phyloP scores from a whole-genome alignment of 345 rosid species.

The Clausena lansium region DNA sequence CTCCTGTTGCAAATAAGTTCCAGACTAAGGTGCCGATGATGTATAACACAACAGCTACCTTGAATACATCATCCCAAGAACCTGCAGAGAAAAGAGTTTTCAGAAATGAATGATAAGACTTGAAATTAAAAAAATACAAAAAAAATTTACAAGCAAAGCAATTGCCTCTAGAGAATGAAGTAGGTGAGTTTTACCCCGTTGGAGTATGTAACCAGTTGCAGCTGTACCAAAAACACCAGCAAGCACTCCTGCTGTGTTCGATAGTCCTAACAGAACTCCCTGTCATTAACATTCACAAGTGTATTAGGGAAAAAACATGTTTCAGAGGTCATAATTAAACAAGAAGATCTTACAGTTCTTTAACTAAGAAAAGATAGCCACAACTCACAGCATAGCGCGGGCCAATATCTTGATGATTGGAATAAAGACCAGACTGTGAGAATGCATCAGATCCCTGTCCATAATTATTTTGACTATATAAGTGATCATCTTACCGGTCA shows the following conservation, averaged over 20 bases:
- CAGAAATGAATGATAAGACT: background rate
- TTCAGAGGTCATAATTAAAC: background rate
- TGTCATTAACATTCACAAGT: conserved; percentile 25
- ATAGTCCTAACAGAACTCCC: conserved; percentile 93
- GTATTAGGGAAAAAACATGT: background rate
- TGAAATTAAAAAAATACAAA: background rate
- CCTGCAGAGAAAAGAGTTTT: conserved; percentile 38
- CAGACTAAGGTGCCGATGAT: conserved; percentile 78
- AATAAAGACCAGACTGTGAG: conserved; percentile 95
- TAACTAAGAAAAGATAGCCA: conserved; percentile 5
- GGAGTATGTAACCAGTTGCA: conserved; percentile 91
- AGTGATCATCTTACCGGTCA: background rate
- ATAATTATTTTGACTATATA: background rate
- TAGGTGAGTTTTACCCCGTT: conserved; percentile 47
- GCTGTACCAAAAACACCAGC: conserved; percentile 98
- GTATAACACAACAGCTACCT: conserved; percentile 83
- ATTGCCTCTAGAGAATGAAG: background rate
- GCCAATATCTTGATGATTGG: conserved; percentile 98
- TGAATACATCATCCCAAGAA: conserved; percentile 96
- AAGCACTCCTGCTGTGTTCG: conserved; percentile 93
- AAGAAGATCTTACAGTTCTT: background rate
- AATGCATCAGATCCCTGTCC: conserved; percentile 92
- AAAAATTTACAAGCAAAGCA: background rate
- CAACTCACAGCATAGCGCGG: conserved; percentile 88
- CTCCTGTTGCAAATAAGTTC: conserved; percentile 92